Conservation (phyloP, 2,329 filamentous ascomycete species). For the Penicillium sp. region DNA sequence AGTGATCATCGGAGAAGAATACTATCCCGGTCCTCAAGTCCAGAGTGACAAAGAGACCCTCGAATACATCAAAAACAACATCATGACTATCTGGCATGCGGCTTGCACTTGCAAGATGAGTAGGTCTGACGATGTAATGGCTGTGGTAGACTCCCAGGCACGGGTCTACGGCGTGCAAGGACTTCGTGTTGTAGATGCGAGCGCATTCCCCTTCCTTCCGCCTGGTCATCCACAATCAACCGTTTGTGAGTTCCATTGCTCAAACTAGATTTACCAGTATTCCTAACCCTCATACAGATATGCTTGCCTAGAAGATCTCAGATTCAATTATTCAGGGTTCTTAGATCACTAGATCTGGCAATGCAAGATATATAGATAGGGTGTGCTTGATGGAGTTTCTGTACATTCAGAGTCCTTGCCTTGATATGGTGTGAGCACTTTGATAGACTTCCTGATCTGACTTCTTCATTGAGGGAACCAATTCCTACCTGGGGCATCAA, state of each 20-base stretch:
- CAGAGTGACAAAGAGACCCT: constrained; percentile 50
- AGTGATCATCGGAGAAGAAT: constrained; percentile 43
- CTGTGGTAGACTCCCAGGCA: constrained; percentile 38
- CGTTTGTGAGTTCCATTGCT: constrained; percentile 22
- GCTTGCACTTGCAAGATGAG: constrained; percentile 40
- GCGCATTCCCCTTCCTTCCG: constrained; percentile 41
- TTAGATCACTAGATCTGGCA: not conserved
- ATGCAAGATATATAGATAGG: not conserved
- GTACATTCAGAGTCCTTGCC: not conserved
- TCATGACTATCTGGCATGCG: constrained; percentile 37
- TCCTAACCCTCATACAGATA: constrained; percentile 22
- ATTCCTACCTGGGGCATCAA: too few species aligned
- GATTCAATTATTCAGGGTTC: constrained; percentile 19
- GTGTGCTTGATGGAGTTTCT: not conserved
- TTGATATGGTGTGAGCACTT: not conserved
- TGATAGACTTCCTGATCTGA: too few species aligned
- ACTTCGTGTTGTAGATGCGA: constrained; percentile 42
- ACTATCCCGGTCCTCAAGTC: constrained; percentile 42
- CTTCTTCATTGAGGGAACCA: too few species aligned
- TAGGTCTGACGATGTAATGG: constrained; percentile 27
- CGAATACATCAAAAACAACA: constrained; percentile 34
- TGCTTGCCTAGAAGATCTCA: constrained; percentile 31
- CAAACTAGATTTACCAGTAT: not conserved
- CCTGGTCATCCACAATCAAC: constrained; percentile 44
- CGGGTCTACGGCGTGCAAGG: constrained; percentile 35